Evolutionary conservation across 305 asterid genomes (phyloP).

Genomic region (Striga hermonthica): DNA sequence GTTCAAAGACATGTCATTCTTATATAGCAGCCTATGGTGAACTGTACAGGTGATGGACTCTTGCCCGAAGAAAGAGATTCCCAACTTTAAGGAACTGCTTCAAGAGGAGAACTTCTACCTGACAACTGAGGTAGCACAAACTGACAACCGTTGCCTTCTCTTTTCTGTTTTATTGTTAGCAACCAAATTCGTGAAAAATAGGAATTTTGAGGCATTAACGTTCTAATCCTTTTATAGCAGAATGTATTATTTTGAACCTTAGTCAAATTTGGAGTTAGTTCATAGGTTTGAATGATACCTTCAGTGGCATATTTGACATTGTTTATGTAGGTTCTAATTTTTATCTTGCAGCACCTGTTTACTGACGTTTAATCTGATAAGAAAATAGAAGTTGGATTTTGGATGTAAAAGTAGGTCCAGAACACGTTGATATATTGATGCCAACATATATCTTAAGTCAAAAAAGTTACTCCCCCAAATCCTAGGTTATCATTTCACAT

Average conservation of each 20-base stretch:
- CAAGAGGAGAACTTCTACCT: constrained; percentile 82
- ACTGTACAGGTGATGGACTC: constrained; percentile 70
- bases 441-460: constrained; percentile 1
- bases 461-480: neutral
- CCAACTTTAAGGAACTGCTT: constrained; percentile 68
- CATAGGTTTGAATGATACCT: too few relatives aligned
- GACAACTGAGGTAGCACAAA: constrained; percentile 62
- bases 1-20: constrained; percentile 15
- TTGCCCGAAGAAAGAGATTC: constrained; percentile 73
- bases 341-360: neutral
- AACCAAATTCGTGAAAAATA: too few relatives aligned
- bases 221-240: too few relatives aligned
- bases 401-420: constrained; percentile 1
- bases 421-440: neutral
- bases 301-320: too few relatives aligned
- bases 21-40: constrained; percentile 23
- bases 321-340: neutral
- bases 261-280: too few relatives aligned
- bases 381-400: neutral
- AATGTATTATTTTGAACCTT: too few relatives aligned
- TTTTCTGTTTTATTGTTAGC: too few relatives aligned
- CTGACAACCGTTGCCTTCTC: too few relatives aligned
- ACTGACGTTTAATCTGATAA: neutral
- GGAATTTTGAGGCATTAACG: too few relatives aligned
- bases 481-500: neutral